phyloP scores from a whole-genome alignment of 2,329 filamentous ascomycete species.

The Xylariaceae sp. region DNA sequence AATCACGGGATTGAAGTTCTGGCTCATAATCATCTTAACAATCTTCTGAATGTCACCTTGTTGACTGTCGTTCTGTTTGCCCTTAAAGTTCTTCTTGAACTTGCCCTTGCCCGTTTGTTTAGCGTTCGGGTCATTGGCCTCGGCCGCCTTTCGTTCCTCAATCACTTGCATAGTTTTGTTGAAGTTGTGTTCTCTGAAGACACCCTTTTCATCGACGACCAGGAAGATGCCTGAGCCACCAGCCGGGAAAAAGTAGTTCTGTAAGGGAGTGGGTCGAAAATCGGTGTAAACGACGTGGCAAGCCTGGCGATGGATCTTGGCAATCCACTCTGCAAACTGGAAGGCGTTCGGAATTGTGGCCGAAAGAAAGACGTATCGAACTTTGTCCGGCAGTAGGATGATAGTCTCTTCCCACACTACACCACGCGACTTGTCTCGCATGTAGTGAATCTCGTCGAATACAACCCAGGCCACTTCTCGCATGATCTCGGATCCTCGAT shows the following conservation, averaged over 20 bases:
- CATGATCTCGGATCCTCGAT: constrained; percentile 98
- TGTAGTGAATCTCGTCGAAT: constrained; percentile 98
- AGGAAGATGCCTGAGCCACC: constrained; percentile 90
- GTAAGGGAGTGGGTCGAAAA: constrained; percentile 91
- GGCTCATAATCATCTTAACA: constrained; percentile 97
- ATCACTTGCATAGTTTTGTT: constrained; percentile 91
- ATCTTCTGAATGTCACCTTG: constrained; percentile 92
- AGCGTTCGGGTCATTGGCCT: constrained; percentile 72
- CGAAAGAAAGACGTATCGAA: constrained; percentile 96
- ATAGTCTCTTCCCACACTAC: constrained; percentile 99
- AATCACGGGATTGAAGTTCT: constrained; percentile 95
- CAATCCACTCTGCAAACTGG: constrained; percentile 99
- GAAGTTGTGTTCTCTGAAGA: constrained; percentile 96
- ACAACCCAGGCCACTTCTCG: constrained; percentile 97
- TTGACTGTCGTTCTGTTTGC: constrained; percentile 65
- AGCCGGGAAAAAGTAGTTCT: constrained; percentile 96
- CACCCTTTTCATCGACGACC: constrained; percentile 93
- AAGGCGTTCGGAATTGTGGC: constrained; percentile 98
- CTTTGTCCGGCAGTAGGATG: constrained; percentile 95
- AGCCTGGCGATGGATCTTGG: constrained; percentile 93
- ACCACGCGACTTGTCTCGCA: constrained; percentile 89
- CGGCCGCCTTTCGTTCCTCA: constrained; percentile 79
- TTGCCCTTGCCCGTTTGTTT: constrained; percentile 84
- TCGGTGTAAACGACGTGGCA: constrained; percentile 99
- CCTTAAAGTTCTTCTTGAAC: constrained; percentile 88